These are phyloP conservation scores for Filobasidium floriforme DNA, from an alignment of 768 basidiomycete species.

Conservation along the genomic window DNA sequence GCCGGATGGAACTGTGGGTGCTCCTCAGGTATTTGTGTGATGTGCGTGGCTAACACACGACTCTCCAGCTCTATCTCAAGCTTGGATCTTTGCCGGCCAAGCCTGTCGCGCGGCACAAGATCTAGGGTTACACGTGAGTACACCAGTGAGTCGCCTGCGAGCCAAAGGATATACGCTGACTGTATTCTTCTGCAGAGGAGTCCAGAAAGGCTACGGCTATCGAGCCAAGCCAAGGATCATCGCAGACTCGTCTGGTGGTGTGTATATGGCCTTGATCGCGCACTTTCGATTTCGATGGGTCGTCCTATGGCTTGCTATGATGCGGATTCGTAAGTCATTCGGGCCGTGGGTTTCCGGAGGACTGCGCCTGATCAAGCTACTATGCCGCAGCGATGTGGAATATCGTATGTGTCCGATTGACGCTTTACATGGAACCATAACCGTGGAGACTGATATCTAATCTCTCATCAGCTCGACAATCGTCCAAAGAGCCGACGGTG, in stretches of 20 bases:
- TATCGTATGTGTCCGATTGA: conserved; percentile 8
- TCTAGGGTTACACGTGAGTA: conserved; percentile 74
- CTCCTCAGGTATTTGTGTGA: neutral
- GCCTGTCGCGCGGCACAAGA: conserved; percentile 81
- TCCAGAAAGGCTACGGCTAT: conserved; percentile 55
- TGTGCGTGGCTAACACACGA: neutral
- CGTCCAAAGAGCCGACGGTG: neutral
- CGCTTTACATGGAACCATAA: neutral
- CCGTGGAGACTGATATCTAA: neutral
- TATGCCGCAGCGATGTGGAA: conserved; percentile 13
- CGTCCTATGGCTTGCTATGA: conserved; percentile 78
- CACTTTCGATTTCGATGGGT: conserved; percentile 83
- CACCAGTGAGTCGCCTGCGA: too few species aligned
- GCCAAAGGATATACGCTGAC: neutral
- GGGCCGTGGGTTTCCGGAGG: neutral
- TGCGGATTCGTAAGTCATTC: conserved; percentile 52
- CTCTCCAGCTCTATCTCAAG: conserved; percentile 59
- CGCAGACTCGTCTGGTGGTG: conserved; percentile 88
- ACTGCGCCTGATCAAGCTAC: neutral
- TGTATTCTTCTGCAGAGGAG: neutral
- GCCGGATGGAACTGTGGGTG: conserved; percentile 70
- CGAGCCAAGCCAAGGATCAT: conserved; percentile 73
- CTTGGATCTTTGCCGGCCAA: conserved; percentile 83
- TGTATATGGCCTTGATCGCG: conserved; percentile 77
- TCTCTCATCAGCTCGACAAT: neutral